Percentiles rank a stretch among this genome's conserved stretches.
Evolutionary conservation across 2,329 filamentous ascomycete species (phyloP).

Genomic region (Dendryphion nanum): DNA sequence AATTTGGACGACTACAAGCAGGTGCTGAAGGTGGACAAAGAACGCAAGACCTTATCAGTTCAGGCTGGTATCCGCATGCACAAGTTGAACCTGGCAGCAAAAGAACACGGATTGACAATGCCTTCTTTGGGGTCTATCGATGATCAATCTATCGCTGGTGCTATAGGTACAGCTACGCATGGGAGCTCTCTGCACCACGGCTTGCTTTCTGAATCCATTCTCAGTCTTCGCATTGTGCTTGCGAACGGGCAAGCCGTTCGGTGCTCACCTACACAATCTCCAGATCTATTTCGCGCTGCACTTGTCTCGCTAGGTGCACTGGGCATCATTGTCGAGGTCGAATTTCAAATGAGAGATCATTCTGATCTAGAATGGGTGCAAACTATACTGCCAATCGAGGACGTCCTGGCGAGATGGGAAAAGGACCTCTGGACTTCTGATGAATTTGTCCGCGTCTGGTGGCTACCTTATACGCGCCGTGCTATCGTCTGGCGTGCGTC

Average conservation of each 20-base stretch:
- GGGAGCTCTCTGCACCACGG: conserved; percentile 84
- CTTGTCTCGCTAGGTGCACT: conserved; percentile 85
- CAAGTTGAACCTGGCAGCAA: conserved; percentile 70
- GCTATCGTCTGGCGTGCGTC: conserved; percentile 90
- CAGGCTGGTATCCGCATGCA: conserved; percentile 86
- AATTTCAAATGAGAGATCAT: conserved; percentile 74
- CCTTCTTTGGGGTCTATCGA: conserved; percentile 94
- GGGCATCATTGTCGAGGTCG: conserved; percentile 87
- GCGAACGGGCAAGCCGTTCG: conserved; percentile 71
- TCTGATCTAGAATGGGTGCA: conserved; percentile 89
- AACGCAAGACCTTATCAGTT: conserved; percentile 68
- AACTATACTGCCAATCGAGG: conserved; percentile 67
- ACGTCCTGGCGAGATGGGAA: conserved; percentile 71
- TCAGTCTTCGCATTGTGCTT: conserved; percentile 74
- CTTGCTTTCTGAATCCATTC: conserved; percentile 75
- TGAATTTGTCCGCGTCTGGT: conserved; percentile 95
- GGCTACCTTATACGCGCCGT: conserved; percentile 88
- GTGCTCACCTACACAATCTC: conserved; percentile 67
- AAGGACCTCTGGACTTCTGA: conserved; percentile 74
- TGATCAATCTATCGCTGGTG: conserved; percentile 87
- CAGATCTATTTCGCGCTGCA: conserved; percentile 82
- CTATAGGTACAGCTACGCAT: conserved; percentile 90
- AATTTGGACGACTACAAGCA: conserved; percentile 83
- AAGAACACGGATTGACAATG: conserved; percentile 75
- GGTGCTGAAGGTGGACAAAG: conserved; percentile 67